Evolutionary conservation across 805 yeast species (phyloP).

Genomic region (Suhomyces tanzawaensis): DNA sequence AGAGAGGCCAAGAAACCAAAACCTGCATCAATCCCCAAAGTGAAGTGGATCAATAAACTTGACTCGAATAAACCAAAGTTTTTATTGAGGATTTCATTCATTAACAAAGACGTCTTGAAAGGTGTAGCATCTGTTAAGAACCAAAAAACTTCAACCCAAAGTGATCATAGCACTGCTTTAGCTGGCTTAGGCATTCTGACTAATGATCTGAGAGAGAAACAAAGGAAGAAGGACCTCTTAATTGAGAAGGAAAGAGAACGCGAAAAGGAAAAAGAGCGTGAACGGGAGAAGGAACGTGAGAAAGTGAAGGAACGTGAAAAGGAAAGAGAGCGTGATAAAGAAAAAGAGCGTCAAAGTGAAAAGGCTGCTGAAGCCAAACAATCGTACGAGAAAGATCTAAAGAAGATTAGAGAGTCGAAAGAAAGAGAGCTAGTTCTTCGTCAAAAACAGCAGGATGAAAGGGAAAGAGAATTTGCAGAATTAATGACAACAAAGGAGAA

Average conservation of each 20-base stretch:
- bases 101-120: conserved; percentile 16
- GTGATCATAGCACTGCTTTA: conserved; percentile 1
- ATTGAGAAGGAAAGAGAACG: not conserved
- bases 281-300: conserved; percentile 2
- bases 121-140: not conserved
- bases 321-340: conserved; percentile 1
- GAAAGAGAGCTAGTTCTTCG: conserved; percentile 6
- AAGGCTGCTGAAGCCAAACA: no score
- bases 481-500: not conserved
- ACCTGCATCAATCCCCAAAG: conserved; percentile 8
- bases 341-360: no score
- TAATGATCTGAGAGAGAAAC: conserved; percentile 4
- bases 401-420: not conserved
- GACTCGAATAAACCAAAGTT: conserved; percentile 25
- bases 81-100: conserved; percentile 23
- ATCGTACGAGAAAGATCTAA: not conserved
- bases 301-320: conserved; percentile 1
- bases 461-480: conserved; percentile 4
- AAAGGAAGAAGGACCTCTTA: not conserved
- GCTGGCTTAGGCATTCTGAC: conserved; percentile 13
- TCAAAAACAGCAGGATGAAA: conserved; percentile 1
- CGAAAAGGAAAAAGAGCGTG: conserved; percentile 3
- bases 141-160: conserved; percentile 4
- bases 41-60: conserved; percentile 28
- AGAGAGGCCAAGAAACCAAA: conserved; percentile 6